Evolutionary conservation across 2,329 filamentous ascomycete genomes (phyloP), one percentile per base, ranked within the genome.

Genomic region (Cladosporium sp.): DNA sequence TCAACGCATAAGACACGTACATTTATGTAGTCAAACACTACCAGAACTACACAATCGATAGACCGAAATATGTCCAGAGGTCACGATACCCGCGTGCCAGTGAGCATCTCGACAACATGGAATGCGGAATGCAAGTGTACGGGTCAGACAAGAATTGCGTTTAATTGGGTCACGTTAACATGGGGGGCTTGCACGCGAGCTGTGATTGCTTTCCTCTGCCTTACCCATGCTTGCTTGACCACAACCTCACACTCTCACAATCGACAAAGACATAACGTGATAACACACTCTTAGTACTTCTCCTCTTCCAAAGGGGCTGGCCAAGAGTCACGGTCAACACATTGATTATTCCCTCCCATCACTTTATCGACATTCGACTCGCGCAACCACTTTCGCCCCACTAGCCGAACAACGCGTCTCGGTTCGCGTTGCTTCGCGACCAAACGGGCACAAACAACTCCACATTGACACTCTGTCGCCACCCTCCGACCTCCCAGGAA

Each of bases 331-430:
- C 26, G 4, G 8, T 18, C 52, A 24, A 21, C 14, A 21, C n/a
- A 8, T 12, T 55, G 24, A n/a, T 18, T n/a, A 55, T n/a, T 32
- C 26, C 52, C 28, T 55, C n/a, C n/a, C 41, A 34, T n/a, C 8
- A 55, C 28, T 4, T 24, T 34, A 18, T 34, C 28, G 5, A 32
- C 52, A 55, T 5, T 30, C 28, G 52, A 55, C 51, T 58, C 54
- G 36, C 55, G 30, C 57, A 28, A 59, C 57, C 57, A 59, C 57
- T 59, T 59, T 59, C 57, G 57, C 57, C 57, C 57, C 57, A 30
- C 57, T 26, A 47, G 41, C 41, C 30, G 21, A 11, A 24, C 21
- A 36, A 59, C 57, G 57, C 36, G 57, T 59, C 21, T 41, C 55
- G 32, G 34, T 34, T 41, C 57, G 57, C 36, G 57, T 59, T 41